phyloP scores from a whole-genome alignment of 106 monocot genomes.

The Dioscorea dumetorum region DNA sequence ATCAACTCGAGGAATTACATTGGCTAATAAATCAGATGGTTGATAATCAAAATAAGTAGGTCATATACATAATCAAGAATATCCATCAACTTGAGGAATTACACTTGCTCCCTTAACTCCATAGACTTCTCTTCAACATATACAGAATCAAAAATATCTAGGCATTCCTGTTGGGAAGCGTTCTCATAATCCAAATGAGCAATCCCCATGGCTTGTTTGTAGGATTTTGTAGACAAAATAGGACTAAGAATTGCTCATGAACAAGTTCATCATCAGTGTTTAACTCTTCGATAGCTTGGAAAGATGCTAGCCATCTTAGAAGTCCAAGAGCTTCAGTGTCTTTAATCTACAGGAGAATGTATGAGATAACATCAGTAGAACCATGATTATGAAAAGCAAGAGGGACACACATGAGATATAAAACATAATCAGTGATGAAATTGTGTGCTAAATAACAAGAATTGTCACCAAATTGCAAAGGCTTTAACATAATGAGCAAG shows the following conservation, averaged over 20 bases:
- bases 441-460: too few relatives aligned
- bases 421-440: too few relatives aligned
- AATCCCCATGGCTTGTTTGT: slow-evolving; percentile 46
- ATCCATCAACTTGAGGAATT: too few relatives aligned
- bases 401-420: too few relatives aligned
- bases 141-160: slow-evolving; percentile 88
- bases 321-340: slow-evolving; percentile 67
- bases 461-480: too few relatives aligned
- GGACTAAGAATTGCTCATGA: slow-evolving; percentile 69
- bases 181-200: slow-evolving; percentile 76
- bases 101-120: slow-evolving; percentile 17
- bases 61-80: too few relatives aligned
- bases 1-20: slow-evolving; percentile 76
- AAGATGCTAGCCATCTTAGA: slow-evolving; percentile 85
- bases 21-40: slow-evolving; percentile 21
- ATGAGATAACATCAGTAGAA: too few relatives aligned
- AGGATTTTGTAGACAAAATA: slow-evolving; percentile 41
- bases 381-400: too few relatives aligned
- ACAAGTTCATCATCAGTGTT: slow-evolving; percentile 67
- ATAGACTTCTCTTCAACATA: slow-evolving; percentile 21
- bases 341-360: slow-evolving; percentile 21
- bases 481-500: too few relatives aligned
- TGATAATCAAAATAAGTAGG: neutral
- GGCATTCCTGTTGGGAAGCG: slow-evolving; percentile 85
- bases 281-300: slow-evolving; percentile 70